A percentile compares a stretch with the other conserved stretches of the same genome.
Conservation (phyloP, 495 filamentous ascomycete species). For the Sporormia fimetaria region DNA sequence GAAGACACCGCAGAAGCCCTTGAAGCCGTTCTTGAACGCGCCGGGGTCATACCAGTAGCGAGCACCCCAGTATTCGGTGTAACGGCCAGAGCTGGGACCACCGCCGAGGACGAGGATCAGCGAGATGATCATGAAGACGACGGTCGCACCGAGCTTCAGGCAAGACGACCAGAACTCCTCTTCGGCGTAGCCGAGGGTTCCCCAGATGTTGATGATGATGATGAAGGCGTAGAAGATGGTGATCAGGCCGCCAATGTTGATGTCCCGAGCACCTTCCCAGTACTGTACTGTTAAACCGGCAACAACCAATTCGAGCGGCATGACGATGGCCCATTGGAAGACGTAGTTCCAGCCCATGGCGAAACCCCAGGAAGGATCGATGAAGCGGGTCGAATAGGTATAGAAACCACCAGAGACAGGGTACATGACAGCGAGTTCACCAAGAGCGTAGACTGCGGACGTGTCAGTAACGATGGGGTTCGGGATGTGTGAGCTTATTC, state of each 20-base stretch:
- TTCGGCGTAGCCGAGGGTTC: slow-evolving; percentile 44
- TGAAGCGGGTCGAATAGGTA: slow-evolving; percentile 44
- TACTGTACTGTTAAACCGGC: slow-evolving; percentile 49
- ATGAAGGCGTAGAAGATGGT: slow-evolving; percentile 38
- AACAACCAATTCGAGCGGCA: slow-evolving; percentile 41
- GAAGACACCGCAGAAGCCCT: slow-evolving; percentile 58
- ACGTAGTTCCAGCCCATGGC: slow-evolving; percentile 44
- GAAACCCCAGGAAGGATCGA: slow-evolving; percentile 47
- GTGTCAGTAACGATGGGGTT: slow-evolving; percentile 9
- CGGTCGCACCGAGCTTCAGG: slow-evolving; percentile 40
- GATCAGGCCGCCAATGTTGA: slow-evolving; percentile 40
- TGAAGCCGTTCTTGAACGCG: slow-evolving; percentile 59
- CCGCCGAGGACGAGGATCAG: slow-evolving; percentile 27
- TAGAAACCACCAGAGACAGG: slow-evolving; percentile 55
- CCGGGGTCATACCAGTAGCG: slow-evolving; percentile 44
- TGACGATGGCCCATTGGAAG: slow-evolving; percentile 36
- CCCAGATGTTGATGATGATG: slow-evolving; percentile 37
- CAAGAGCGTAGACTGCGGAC: slow-evolving; percentile 47
- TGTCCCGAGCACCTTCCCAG: slow-evolving; percentile 40
- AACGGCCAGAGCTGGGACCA: slow-evolving; percentile 32
- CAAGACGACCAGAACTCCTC: slow-evolving; percentile 41
- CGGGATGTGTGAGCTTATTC: slow-evolving; percentile 5
- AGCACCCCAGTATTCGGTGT: slow-evolving; percentile 32
- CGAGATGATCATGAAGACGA: slow-evolving; percentile 37
- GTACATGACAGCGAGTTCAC: slow-evolving; percentile 59